phyloP scores from a whole-genome alignment of 495 filamentous ascomycete species.

The Penicillium parvum region DNA sequence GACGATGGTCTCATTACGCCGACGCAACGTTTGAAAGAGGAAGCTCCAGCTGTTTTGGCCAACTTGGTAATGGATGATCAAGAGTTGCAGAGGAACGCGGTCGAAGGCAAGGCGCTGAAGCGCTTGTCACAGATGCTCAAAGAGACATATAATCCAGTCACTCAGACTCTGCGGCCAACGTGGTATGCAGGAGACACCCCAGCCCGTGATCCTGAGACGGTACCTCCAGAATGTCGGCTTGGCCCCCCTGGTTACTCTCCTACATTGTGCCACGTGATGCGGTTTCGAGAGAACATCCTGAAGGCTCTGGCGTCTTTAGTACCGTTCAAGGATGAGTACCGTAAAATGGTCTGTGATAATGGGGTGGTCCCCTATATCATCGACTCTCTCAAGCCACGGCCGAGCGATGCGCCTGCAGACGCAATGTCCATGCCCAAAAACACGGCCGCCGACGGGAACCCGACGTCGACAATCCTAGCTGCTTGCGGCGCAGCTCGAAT shows the following conservation, averaged over 20 bases:
- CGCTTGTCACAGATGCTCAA: slow-evolving; percentile 73
- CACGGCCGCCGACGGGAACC: slow-evolving; percentile 42
- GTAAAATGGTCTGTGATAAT: slow-evolving; percentile 76
- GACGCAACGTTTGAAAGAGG: slow-evolving; percentile 54
- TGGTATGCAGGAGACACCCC: slow-evolving; percentile 34
- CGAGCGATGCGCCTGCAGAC: slow-evolving; percentile 30
- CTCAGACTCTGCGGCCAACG: slow-evolving; percentile 33
- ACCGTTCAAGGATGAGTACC: slow-evolving; percentile 75
- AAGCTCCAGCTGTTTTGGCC: slow-evolving; percentile 69
- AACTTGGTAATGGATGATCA: slow-evolving; percentile 72
- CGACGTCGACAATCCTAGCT: slow-evolving; percentile 69
- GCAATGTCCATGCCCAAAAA: slow-evolving; percentile 30
- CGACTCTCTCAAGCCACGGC: slow-evolving; percentile 67
- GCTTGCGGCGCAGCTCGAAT: slow-evolving; percentile 76
- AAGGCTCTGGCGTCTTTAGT: slow-evolving; percentile 74
- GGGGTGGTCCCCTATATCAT: slow-evolving; percentile 77
- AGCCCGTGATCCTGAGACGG: slow-evolving; percentile 17
- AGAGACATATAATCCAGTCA: slow-evolving; percentile 52
- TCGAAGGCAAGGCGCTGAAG: slow-evolving; percentile 72
- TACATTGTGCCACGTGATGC: slow-evolving; percentile 66
- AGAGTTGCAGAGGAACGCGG: slow-evolving; percentile 73
- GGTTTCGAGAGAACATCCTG: slow-evolving; percentile 71
- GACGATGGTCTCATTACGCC: slow-evolving; percentile 38
- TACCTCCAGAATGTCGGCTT: slow-evolving; percentile 36
- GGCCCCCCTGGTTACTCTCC: slow-evolving; percentile 60